Evolutionary conservation across 192 early-diverging fungal genomes (phyloP).

Genomic region (Coemansia sp.): DNA sequence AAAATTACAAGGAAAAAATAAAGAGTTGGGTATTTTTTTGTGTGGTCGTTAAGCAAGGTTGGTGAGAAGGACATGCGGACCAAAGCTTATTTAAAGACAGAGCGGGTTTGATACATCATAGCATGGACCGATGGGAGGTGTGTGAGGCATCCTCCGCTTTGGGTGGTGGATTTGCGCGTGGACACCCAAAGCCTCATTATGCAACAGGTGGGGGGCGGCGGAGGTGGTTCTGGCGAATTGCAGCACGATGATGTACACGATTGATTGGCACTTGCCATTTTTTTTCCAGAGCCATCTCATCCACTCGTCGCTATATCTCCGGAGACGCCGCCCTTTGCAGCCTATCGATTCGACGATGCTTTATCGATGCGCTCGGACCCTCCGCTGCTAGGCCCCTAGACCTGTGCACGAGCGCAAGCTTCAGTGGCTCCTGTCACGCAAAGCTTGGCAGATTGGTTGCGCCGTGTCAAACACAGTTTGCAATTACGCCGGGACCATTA

Average conservation of each 20-base stretch:
- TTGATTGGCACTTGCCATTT: background rate
- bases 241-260: background rate
- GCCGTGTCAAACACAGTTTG: background rate
- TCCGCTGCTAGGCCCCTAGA: background rate
- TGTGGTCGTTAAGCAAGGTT: background rate
- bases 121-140: background rate
- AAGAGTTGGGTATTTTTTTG: background rate
- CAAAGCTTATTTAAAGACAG: background rate
- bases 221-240: background rate
- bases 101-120: background rate
- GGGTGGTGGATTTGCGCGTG: constrained; percentile 1
- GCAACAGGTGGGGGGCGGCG: background rate
- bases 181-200: constrained; percentile 6
- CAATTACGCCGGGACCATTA: background rate
- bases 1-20: background rate
- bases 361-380: constrained; percentile 10
- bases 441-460: background rate
- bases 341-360: background rate
- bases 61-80: background rate
- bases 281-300: background rate
- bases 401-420: background rate
- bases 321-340: background rate
- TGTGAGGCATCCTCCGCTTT: background rate
- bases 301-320: constrained; percentile 2
- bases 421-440: background rate